Conservation (phyloP, 345 rosid species). For the Salix suchowensis region DNA sequence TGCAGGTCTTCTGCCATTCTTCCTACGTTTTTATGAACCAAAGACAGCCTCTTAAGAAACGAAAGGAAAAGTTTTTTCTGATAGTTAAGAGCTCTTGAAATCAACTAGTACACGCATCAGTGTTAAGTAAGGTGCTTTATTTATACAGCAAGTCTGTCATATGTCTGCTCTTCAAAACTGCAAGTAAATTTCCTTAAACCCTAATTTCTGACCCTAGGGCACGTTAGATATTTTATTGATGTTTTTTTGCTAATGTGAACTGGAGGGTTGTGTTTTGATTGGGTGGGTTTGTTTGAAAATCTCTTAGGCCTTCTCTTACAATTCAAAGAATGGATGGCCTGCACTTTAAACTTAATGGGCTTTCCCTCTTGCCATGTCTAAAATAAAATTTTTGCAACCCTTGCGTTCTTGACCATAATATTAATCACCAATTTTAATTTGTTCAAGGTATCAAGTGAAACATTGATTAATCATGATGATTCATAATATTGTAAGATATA, state of each 20-base stretch:
- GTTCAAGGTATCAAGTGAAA: no score
- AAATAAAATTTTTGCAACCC: no score
- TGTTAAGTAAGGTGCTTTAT: neutral
- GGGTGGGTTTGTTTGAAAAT: neutral
- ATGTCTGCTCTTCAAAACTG: neutral
- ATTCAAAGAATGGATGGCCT: neutral
- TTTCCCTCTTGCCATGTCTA: neutral
- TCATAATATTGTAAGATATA: no score
- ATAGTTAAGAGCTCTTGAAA: constrained; percentile 4
- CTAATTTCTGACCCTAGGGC: constrained; percentile 10
- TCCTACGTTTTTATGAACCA: neutral
- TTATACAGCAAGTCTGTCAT: neutral
- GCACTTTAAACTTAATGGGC: neutral
- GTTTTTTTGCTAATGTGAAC: constrained; percentile 16
- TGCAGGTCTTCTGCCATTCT: constrained; percentile 39
- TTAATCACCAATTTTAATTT: no score
- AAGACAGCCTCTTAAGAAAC: neutral
- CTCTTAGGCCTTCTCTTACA: neutral
- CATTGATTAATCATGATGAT: no score
- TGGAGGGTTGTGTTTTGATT: neutral
- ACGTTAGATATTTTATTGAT: constrained; percentile 7
- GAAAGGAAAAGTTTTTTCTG: neutral
- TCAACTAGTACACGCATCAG: neutral
- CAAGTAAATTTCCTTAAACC: constrained; percentile 21
- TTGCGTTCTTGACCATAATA: no score